Conservation (phyloP, 2,329 filamentous ascomycete species). For the Paracorniculantispora psalliotae region DNA sequence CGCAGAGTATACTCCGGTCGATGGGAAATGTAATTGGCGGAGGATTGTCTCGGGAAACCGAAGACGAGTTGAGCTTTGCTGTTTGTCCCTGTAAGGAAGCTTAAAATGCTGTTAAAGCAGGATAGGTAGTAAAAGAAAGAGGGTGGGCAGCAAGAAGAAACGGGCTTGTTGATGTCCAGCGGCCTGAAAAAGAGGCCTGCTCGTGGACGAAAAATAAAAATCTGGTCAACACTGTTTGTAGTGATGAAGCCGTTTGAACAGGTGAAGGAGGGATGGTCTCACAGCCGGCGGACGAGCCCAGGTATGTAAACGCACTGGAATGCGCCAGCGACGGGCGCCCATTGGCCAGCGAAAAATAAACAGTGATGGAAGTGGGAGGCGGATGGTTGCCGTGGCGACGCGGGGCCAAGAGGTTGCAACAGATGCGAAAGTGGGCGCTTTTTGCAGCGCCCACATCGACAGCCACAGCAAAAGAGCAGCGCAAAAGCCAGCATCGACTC, state of each 20-base stretch:
- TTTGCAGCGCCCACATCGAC: background rate
- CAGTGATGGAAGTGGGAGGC: slow-evolving; percentile 19
- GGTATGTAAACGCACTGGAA: slow-evolving; percentile 14
- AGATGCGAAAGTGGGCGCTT: background rate
- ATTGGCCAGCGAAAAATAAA: slow-evolving; percentile 31
- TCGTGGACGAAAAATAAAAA: background rate
- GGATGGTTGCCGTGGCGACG: slow-evolving; percentile 26
- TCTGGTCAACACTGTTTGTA: background rate
- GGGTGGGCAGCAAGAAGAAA: background rate
- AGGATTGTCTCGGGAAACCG: background rate
- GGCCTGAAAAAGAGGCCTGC: slow-evolving; percentile 13
- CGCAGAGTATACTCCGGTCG: slow-evolving; percentile 16
- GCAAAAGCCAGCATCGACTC: background rate
- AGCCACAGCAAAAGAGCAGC: background rate
- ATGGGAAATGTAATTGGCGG: slow-evolving; percentile 3
- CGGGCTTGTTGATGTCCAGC: background rate
- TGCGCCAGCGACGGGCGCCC: slow-evolving; percentile 15
- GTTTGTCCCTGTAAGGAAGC: background rate
- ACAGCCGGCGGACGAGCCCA: slow-evolving; percentile 6
- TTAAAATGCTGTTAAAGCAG: background rate
- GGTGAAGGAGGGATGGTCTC: slow-evolving; percentile 2
- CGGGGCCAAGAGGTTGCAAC: background rate
- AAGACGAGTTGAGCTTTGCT: background rate
- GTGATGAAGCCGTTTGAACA: slow-evolving; percentile 6
- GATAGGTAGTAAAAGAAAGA: background rate